Evolutionary conservation across 257 asterid species (phyloP).

Genomic region (Agastache rugosa): DNA sequence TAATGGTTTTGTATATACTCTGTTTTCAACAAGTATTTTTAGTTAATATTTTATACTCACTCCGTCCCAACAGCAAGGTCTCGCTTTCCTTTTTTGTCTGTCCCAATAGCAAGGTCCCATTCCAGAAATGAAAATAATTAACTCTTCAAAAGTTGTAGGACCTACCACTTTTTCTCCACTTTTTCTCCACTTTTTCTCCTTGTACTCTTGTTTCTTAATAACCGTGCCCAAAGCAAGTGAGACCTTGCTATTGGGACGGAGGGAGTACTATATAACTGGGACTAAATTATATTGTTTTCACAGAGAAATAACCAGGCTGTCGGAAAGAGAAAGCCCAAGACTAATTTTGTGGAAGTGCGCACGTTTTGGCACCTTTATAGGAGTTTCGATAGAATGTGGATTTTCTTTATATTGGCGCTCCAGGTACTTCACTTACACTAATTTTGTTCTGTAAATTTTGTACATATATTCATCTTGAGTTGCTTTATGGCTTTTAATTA

Average conservation of each 20-base stretch:
- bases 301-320: constrained; percentile 64
- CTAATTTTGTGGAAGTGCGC: constrained; percentile 95
- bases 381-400: constrained; percentile 87
- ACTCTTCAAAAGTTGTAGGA: too few species aligned
- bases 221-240: too few species aligned
- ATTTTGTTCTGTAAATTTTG: neutral
- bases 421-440: constrained; percentile 62
- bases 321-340: constrained; percentile 86
- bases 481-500: constrained; percentile 17
- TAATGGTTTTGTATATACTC: constrained; percentile 3
- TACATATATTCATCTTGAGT: constrained; percentile 8
- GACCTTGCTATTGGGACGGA: too few species aligned
- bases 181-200: too few species aligned
- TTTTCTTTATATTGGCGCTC: constrained; percentile 85
- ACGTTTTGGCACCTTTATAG: constrained; percentile 81
- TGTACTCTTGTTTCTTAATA: too few species aligned
- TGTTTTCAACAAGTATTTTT: constrained; percentile 25
- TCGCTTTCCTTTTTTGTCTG: too few species aligned
- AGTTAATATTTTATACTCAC: neutral
- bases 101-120: too few species aligned
- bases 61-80: too few species aligned
- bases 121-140: too few species aligned
- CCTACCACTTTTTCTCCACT: too few species aligned
- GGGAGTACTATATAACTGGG: too few species aligned
- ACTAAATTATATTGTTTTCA: constrained; percentile 38